phyloP scores from a whole-genome alignment of 495 filamentous ascomycete genomes.

The Pseudomonodictys pantanalensis region DNA sequence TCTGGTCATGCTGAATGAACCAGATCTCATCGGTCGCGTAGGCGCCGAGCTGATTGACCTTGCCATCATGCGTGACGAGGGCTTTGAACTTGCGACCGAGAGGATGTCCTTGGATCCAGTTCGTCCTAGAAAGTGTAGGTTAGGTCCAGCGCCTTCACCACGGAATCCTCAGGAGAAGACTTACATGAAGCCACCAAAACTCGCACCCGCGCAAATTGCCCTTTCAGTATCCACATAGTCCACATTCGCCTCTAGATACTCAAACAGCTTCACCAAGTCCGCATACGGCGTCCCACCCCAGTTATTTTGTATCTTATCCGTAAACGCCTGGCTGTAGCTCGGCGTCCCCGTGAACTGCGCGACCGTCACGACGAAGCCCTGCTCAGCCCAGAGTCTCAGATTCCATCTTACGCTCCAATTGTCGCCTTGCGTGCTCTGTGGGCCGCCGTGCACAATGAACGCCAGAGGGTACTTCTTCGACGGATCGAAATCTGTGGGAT shows the following conservation, averaged over 20 bases:
- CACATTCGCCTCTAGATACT: conserved; percentile 50
- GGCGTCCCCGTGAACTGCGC: conserved; percentile 54
- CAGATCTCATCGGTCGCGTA: conserved; percentile 52
- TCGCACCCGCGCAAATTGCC: conserved; percentile 51
- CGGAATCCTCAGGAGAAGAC: too few relatives aligned
- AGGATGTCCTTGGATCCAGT: conserved; percentile 57
- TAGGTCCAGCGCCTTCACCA: too few relatives aligned
- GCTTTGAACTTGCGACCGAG: conserved; percentile 56
- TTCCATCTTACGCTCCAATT: conserved; percentile 56
- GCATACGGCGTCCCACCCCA: conserved; percentile 57
- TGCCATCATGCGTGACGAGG: conserved; percentile 47
- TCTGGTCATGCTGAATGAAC: conserved; percentile 42
- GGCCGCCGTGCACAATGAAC: conserved; percentile 54
- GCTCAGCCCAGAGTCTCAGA: conserved; percentile 52
- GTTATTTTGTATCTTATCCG: conserved; percentile 47
- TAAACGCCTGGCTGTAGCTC: conserved; percentile 50
- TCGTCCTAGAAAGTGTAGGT: conserved; percentile 44
- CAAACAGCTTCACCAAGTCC: conserved; percentile 51
- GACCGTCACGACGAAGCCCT: conserved; percentile 51
- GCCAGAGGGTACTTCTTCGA: conserved; percentile 50
- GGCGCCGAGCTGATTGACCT: conserved; percentile 46
- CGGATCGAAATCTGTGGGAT: conserved; percentile 48
- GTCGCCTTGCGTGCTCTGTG: conserved; percentile 50
- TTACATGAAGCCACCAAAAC: conserved; percentile 51
- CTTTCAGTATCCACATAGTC: conserved; percentile 48